Conservation (phyloP, 805 yeast genomes). For the Kockiozyma suomiensis region DNA sequence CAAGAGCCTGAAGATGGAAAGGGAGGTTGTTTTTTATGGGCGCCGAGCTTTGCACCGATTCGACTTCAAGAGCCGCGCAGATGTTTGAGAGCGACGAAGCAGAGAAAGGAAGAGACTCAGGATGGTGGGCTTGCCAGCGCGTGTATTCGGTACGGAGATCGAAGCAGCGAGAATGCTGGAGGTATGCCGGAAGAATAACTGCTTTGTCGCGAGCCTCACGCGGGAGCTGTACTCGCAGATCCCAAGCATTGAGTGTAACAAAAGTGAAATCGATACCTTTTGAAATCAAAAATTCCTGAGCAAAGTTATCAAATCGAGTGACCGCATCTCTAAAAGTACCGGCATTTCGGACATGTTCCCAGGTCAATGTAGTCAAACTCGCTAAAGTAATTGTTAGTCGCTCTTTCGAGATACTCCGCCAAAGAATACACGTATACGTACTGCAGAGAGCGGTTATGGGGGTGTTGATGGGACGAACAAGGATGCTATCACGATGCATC, state of each 20-base stretch:
- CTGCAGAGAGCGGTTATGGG: constrained; percentile 58
- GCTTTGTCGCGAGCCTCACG: constrained; percentile 80
- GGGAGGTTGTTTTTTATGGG: constrained; percentile 37
- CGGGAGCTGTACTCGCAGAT: constrained; percentile 73
- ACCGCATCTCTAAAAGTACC: constrained; percentile 68
- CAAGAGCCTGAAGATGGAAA: constrained; percentile 36
- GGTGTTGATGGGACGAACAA: constrained; percentile 64
- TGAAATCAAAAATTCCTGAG: constrained; percentile 47
- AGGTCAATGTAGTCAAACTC: constrained; percentile 54
- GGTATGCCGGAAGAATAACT: constrained; percentile 68
- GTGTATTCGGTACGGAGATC: constrained; percentile 74
- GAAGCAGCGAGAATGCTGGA: constrained; percentile 75
- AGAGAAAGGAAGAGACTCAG: constrained; percentile 48
- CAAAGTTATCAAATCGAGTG: constrained; percentile 52
- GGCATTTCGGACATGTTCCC: constrained; percentile 63
- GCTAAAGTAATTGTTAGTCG: constrained; percentile 38
- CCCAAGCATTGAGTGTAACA: constrained; percentile 68
- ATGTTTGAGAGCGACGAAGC: constrained; percentile 45
- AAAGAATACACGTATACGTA: constrained; percentile 22
- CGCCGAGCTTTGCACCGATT: constrained; percentile 36
- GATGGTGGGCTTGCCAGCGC: constrained; percentile 69
- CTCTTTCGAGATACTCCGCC: not conserved
- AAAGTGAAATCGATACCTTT: constrained; percentile 59
- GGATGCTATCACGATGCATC: constrained; percentile 48
- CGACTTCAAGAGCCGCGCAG: constrained; percentile 53